Base-by-base conservation (phyloP, 2,329 filamentous ascomycete genomes). In the Colletotrichum magnum region DNA sequence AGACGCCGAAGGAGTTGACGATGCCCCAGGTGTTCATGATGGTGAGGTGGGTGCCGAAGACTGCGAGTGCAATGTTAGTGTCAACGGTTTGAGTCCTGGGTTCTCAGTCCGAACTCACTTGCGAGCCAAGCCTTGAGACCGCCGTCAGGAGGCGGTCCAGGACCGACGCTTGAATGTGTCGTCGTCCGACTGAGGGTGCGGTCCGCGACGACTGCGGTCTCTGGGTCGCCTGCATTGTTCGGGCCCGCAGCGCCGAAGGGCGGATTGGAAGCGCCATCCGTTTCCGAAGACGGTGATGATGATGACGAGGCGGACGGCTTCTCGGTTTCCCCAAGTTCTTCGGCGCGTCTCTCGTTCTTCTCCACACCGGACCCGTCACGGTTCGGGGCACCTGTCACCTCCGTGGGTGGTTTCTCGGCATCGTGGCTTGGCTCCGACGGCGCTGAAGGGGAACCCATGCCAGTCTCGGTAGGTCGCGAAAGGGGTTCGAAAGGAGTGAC, bases 1-100 rank as follows among this genome's bases (percentile, higher is more conserved):
- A 89, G 5, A 84, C 78, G n/a, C 87, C 86, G 68, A 88, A 89
- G 1, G 85, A 87, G 76, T 85, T 87, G 72, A 87, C 82, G 72
- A 85, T 82, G 41, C 87, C 87, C 85, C 86, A 88, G 2, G 85
- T 87, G 71, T 85, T 85, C 79, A 84, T 83, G 52, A 87, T 79
- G 18, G 85, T 79, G 2, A 88, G 73, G 72, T 88, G 86, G 0
- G 75, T 78, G 52, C 79, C 79, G 7, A 79, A 67, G 32, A 79
- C 82, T 81, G 69, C 15, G 28, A 9, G 28, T 32, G 10, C 0
- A 13, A n/a, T 39, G 48, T 70, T 18, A 70, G 56, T 18, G 16
- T 47, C n/a, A 2, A 16, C 21, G 6, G 10, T 16, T 3, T 6
- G 21, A 12, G 1, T 12, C 18, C 18, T 28, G 16, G 51, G 12